Conservation (phyloP, 2,329 filamentous ascomycete genomes). For the Talaromyces marneffei region DNA sequence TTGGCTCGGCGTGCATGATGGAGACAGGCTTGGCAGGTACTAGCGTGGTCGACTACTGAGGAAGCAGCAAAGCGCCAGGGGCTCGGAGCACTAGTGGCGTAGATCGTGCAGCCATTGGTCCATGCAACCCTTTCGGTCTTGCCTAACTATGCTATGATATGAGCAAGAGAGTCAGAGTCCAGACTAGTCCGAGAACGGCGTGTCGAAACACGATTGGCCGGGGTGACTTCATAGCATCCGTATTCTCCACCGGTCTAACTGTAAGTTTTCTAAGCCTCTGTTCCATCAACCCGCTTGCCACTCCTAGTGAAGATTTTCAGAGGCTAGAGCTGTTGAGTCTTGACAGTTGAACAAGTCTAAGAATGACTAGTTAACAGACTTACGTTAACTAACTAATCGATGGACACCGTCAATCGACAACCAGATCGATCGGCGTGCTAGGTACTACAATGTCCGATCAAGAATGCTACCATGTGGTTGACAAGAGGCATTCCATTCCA, state of each 20-base stretch:
- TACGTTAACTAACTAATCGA: too few relatives aligned
- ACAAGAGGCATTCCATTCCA: not conserved
- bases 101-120: conserved; percentile 3
- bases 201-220: not conserved
- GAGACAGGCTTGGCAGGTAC: conserved; percentile 12
- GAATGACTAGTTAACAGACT: too few relatives aligned
- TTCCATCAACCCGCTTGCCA: not conserved
- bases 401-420: not conserved
- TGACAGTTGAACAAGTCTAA: too few relatives aligned
- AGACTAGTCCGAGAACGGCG: not conserved
- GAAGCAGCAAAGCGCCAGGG: conserved; percentile 14
- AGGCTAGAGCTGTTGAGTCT: too few relatives aligned
- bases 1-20: not conserved
- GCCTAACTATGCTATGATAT: too few relatives aligned
- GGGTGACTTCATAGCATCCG: not conserved
- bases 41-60: not conserved
- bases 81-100: conserved; percentile 10
- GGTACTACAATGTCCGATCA: not conserved
- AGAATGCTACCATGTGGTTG: conserved; percentile 1
- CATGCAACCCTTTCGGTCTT: too few relatives aligned
- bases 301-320: not conserved
- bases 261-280: not conserved
- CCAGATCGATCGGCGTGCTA: not conserved
- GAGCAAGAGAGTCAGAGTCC: not conserved
- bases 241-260: not conserved